Conservation (phyloP, 441 rosid species). For the Brassica balearica region DNA sequence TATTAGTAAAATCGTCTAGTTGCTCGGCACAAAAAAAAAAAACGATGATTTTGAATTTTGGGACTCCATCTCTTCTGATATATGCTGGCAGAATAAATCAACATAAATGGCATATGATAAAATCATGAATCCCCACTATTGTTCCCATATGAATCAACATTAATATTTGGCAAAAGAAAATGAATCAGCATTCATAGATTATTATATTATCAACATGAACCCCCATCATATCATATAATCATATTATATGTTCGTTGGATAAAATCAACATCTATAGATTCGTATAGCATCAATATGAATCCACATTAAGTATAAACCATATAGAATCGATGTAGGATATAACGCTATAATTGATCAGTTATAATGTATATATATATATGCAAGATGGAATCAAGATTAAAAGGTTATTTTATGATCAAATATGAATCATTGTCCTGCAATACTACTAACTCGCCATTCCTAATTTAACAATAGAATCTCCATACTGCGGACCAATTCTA, state of each 20-base stretch:
- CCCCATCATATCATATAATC: constrained; percentile 14
- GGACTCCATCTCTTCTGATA: neutral
- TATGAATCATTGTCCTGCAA: constrained; percentile 29
- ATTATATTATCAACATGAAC: constrained; percentile 29
- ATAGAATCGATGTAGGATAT: constrained; percentile 6
- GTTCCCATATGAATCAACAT: constrained; percentile 27
- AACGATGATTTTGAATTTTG: too few species aligned
- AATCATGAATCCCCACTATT: constrained; percentile 18
- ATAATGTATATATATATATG: neutral
- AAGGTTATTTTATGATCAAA: constrained; percentile 24
- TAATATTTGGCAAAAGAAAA: neutral
- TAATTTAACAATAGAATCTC: constrained; percentile 29
- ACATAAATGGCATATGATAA: constrained; percentile 8
- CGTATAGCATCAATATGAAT: constrained; percentile 26
- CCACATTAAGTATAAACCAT: constrained; percentile 11
- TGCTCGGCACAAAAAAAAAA: too few species aligned
- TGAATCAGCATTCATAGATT: constrained; percentile 9
- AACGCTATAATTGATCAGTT: neutral
- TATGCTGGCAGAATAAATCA: constrained; percentile 15
- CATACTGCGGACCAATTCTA: constrained; percentile 16
- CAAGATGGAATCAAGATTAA: neutral
- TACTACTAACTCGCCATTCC: constrained; percentile 12
- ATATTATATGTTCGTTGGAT: constrained; percentile 17
- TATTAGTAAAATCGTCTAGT: too few species aligned
- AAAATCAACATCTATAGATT: constrained; percentile 4